A percentile compares a stretch with the other conserved stretches of the same genome.
phyloP scores from a whole-genome alignment of 2,329 filamentous ascomycete species.

The Thelonectria rubi region DNA sequence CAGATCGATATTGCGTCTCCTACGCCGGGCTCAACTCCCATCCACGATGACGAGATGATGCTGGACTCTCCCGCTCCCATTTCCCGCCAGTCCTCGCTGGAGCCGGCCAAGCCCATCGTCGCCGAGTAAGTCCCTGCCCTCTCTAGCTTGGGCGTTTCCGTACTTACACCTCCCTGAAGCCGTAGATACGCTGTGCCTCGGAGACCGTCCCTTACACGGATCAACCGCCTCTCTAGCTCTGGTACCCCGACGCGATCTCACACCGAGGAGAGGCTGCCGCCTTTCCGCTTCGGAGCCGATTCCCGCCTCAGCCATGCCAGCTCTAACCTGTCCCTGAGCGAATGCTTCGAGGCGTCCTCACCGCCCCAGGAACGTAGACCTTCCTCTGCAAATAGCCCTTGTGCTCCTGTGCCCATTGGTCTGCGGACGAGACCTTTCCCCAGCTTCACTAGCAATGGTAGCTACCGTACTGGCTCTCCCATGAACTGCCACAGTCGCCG shows the following conservation, averaged over 20 bases:
- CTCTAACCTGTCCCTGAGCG: slow-evolving; percentile 71
- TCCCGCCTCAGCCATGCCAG: slow-evolving; percentile 42
- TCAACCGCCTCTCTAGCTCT: slow-evolving; percentile 78
- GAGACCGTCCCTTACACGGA: slow-evolving; percentile 77
- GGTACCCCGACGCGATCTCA: slow-evolving; percentile 68
- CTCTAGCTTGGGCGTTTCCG: background rate
- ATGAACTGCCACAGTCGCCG: slow-evolving; percentile 76
- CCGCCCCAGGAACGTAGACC: slow-evolving; percentile 75
- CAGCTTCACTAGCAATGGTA: slow-evolving; percentile 60
- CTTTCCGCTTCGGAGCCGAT: slow-evolving; percentile 75
- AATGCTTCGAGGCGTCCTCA: slow-evolving; percentile 80
- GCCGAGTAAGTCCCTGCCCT: slow-evolving; percentile 59
- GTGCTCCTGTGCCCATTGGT: slow-evolving; percentile 62
- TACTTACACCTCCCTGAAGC: slow-evolving; percentile 53
- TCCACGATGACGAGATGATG: slow-evolving; percentile 58
- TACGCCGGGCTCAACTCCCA: slow-evolving; percentile 65
- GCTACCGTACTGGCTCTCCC: slow-evolving; percentile 78
- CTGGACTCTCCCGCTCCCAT: slow-evolving; percentile 65
- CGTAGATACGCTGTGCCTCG: slow-evolving; percentile 74
- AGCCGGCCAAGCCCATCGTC: slow-evolving; percentile 58
- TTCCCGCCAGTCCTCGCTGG: slow-evolving; percentile 56
- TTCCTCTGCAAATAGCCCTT: slow-evolving; percentile 68
- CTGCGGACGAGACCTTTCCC: slow-evolving; percentile 73
- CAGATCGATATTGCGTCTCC: slow-evolving; percentile 77
- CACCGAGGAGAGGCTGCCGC: slow-evolving; percentile 71